Evolutionary conservation across 192 early-diverging fungal species (phyloP).

Genomic region (Globomyces pollinis-pini): DNA sequence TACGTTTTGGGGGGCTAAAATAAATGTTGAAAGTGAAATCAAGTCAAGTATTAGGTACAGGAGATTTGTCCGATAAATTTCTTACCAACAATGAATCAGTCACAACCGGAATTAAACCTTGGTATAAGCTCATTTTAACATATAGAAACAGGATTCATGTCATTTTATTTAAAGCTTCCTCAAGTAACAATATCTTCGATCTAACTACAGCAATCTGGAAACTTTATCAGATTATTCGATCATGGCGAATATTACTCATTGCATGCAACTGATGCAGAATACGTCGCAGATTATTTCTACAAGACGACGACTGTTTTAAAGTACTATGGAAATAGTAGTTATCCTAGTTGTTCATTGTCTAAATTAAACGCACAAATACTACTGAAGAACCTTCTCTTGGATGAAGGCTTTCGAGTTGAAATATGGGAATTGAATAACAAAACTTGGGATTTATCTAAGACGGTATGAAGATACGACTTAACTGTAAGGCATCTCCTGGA

Average conservation of each 20-base stretch:
- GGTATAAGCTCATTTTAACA: background rate
- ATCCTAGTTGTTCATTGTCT: conserved; percentile 74
- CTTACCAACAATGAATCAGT: too few relatives aligned
- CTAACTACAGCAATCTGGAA: conserved; percentile 35
- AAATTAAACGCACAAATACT: conserved; percentile 67
- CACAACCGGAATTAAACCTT: background rate
- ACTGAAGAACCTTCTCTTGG: conserved; percentile 70
- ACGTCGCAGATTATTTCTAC: conserved; percentile 77
- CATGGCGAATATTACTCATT: conserved; percentile 76
- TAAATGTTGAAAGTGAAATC: too few relatives aligned
- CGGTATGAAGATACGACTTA: conserved; percentile 11
- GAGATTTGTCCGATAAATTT: too few relatives aligned
- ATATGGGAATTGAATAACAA: conserved; percentile 60
- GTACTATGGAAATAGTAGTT: conserved; percentile 65
- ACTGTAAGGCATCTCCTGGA: conserved; percentile 80
- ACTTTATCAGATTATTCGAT: conserved; percentile 65
- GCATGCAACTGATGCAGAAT: conserved; percentile 84
- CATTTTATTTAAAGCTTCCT: background rate
- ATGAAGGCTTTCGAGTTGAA: conserved; percentile 69
- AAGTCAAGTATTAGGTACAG: too few relatives aligned
- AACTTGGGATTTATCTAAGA: conserved; percentile 26
- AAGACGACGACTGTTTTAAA: conserved; percentile 90
- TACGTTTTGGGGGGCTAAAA: too few relatives aligned
- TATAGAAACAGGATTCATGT: conserved; percentile 1
- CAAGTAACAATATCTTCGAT: background rate